Percentiles rank a stretch among this genome's conserved stretches.
These are phyloP conservation scores for Talaromyces amestolkiae DNA, from an alignment of 2,329 filamentous ascomycete genomes.

Conservation along the genomic window DNA sequence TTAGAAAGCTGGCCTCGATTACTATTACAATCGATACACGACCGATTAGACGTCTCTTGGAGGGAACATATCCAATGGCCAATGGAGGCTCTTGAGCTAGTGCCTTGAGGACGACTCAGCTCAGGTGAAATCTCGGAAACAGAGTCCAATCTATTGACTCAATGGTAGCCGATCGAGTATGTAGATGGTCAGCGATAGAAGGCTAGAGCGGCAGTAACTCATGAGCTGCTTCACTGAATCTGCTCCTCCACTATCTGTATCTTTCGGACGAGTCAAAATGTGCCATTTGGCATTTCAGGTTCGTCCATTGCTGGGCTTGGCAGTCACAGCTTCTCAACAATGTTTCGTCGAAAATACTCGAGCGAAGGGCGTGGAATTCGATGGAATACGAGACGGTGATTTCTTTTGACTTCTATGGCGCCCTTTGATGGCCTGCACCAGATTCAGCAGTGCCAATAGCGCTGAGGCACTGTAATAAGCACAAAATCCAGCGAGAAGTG, in stretches of 20 bases:
- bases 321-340: not conserved
- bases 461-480: not conserved
- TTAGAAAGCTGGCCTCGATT: slow-evolving; percentile 63
- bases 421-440: not conserved
- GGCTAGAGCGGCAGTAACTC: not conserved
- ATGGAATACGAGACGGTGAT: not conserved
- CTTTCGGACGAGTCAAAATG: slow-evolving; percentile 4
- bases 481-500: not conserved
- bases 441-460: not conserved
- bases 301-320: not conserved
- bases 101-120: not conserved
- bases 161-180: not conserved
- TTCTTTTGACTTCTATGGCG: not conserved
- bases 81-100: slow-evolving; percentile 24
- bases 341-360: not conserved
- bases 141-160: not conserved
- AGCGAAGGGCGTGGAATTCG: slow-evolving; percentile 5
- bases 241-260: not conserved
- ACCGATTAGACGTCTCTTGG: slow-evolving; percentile 24
- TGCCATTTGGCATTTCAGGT: slow-evolving; percentile 1
- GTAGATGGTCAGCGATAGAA: not conserved
- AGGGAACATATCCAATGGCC: slow-evolving; percentile 26
- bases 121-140: not conserved
- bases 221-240: not conserved
- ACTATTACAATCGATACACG: slow-evolving; percentile 61